Conservation (phyloP, 2,329 filamentous ascomycete species). For the Cercospora janseana region DNA sequence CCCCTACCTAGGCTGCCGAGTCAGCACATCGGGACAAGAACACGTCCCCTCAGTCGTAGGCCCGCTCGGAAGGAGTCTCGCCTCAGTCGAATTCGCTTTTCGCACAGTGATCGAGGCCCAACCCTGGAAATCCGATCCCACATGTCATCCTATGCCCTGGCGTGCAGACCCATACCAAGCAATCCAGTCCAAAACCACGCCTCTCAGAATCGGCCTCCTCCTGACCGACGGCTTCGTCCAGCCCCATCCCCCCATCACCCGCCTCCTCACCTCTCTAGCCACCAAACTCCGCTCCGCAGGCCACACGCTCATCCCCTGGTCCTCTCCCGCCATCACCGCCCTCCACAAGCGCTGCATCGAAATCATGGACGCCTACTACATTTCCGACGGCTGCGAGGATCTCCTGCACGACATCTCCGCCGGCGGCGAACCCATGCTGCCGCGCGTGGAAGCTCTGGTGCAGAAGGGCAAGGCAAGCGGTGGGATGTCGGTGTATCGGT, state of each 20-base stretch:
- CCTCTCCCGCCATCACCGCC: constrained; percentile 47
- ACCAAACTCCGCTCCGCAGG: constrained; percentile 25
- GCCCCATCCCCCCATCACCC: constrained; percentile 27
- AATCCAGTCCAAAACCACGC: constrained; percentile 11
- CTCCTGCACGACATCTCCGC: constrained; percentile 54
- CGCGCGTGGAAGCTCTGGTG: constrained; percentile 58
- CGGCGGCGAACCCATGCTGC: constrained; percentile 60
- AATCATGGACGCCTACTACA: constrained; percentile 62
- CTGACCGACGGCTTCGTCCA: constrained; percentile 32
- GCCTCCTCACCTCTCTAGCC: constrained; percentile 20
- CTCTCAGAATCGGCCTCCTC: constrained; percentile 29
- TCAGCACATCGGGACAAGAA: constrained; percentile 63
- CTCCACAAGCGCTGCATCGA: constrained; percentile 50
- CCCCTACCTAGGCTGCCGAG: constrained; percentile 58
- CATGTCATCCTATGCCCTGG: constrained; percentile 45
- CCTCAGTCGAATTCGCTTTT: constrained; percentile 49
- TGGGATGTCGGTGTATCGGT: constrained; percentile 59
- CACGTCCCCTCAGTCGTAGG: constrained; percentile 64
- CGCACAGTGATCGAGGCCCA: constrained; percentile 35
- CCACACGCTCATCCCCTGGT: constrained; percentile 46
- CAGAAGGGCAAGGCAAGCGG: constrained; percentile 46
- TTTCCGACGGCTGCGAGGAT: constrained; percentile 63
- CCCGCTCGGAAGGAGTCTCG: constrained; percentile 55
- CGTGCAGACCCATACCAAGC: constrained; percentile 35
- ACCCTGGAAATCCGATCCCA: constrained; percentile 46